Conservation (phyloP, 139 green algal genomes). For the Chlamydomonas incerta region DNA sequence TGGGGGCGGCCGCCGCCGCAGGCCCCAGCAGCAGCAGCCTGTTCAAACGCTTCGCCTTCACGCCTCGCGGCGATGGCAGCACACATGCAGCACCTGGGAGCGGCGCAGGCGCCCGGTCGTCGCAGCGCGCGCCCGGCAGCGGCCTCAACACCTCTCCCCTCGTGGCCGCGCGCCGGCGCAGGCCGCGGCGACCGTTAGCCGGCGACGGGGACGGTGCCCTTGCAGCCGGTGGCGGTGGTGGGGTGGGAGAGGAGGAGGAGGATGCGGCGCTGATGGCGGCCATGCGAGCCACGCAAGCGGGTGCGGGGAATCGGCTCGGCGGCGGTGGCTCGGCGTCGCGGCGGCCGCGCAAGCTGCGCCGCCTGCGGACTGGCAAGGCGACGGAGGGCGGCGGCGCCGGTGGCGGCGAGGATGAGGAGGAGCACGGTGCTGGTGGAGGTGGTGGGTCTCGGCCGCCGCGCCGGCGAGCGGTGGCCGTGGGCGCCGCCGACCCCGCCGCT, state of each 20-base stretch:
- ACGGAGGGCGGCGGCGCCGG: neutral
- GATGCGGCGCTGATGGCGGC: neutral
- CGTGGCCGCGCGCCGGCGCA: neutral
- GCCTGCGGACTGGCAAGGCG: neutral
- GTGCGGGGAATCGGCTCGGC: neutral
- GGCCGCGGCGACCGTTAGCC: neutral
- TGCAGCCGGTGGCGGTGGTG: neutral
- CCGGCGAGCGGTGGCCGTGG: neutral
- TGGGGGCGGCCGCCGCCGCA: neutral
- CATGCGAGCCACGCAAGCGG: neutral
- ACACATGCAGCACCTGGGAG: neutral
- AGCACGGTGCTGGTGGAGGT: no score
- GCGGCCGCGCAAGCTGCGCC: slow-evolving; percentile 14
- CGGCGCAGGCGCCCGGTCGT: neutral
- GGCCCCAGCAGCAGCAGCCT: slow-evolving; percentile 12
- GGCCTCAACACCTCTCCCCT: slow-evolving; percentile 12
- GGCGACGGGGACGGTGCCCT: neutral
- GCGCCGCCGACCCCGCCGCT: no score
- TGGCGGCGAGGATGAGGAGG: neutral
- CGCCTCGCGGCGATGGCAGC: neutral
- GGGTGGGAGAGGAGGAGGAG: neutral
- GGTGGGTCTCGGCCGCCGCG: neutral
- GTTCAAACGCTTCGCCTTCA: slow-evolving; percentile 5
- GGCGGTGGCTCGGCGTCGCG: neutral
- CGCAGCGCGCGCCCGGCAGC: neutral